Conservation (phyloP, 208 protist species). For the Trypanosoma brucei region DNA sequence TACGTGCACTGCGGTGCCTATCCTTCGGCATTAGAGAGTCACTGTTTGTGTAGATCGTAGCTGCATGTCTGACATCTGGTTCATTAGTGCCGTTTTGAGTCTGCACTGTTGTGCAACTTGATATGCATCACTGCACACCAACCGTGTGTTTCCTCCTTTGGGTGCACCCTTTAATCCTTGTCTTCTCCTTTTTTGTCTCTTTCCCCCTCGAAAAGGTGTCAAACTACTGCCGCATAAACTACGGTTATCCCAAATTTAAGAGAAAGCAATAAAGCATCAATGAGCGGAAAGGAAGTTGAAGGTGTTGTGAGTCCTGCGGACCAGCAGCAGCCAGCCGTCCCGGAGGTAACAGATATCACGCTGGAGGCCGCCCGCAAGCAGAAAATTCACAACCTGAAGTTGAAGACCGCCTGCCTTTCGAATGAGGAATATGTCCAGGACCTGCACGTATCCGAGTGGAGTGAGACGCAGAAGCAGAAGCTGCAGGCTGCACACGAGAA, state of each 20-base stretch:
- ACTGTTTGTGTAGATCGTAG: neutral
- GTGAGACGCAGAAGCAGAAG: constrained; percentile 55
- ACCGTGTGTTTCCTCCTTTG: too few relatives aligned
- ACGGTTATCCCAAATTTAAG: neutral
- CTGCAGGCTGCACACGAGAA: constrained; percentile 47
- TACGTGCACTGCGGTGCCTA: constrained; percentile 35
- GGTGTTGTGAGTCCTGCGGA: constrained; percentile 10
- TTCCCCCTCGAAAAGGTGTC: neutral
- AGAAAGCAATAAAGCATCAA: constrained; percentile 4
- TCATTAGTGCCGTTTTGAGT: too few relatives aligned
- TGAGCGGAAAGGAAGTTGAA: constrained; percentile 10
- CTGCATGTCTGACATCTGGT: neutral
- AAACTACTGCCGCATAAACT: constrained; percentile 4
- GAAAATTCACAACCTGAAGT: constrained; percentile 52
- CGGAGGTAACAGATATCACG: constrained; percentile 44
- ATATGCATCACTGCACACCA: too few relatives aligned
- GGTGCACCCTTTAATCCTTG: too few relatives aligned
- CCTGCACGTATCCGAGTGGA: constrained; percentile 50
- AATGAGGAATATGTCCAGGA: constrained; percentile 58
- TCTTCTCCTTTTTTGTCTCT: constrained; percentile 1
- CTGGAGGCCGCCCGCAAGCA: constrained; percentile 49
- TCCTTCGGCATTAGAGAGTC: neutral
- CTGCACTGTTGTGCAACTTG: too few relatives aligned
- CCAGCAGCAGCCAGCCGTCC: constrained; percentile 20
- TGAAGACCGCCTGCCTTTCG: constrained; percentile 41